phyloP scores from a whole-genome alignment of 441 rosid species.

The Adansonia rubrostipa region DNA sequence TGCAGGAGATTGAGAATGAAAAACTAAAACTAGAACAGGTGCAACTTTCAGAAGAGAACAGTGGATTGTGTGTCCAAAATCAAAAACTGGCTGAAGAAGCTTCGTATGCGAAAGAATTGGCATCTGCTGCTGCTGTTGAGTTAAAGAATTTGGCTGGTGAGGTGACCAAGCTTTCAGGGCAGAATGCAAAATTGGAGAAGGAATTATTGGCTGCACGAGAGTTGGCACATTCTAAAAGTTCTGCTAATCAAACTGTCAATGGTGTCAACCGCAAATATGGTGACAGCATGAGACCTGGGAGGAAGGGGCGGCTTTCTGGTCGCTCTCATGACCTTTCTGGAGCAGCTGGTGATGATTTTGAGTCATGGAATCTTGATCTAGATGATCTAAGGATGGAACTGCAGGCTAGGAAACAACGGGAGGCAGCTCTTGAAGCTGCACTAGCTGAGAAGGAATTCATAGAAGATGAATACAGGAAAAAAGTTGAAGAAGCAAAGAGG shows the following conservation, averaged over 20 bases:
- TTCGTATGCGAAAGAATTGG: slow-evolving; percentile 94
- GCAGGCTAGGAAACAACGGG: slow-evolving; percentile 88
- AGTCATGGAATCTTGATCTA: slow-evolving; percentile 76
- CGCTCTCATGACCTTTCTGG: slow-evolving; percentile 60
- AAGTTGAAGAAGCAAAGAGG: slow-evolving; percentile 79
- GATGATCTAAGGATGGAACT: slow-evolving; percentile 84
- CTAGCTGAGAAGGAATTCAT: slow-evolving; percentile 77
- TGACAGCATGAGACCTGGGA: slow-evolving; percentile 67
- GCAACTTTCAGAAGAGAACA: slow-evolving; percentile 82
- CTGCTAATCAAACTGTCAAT: slow-evolving; percentile 45
- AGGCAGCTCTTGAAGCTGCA: slow-evolving; percentile 85
- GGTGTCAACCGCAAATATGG: slow-evolving; percentile 59
- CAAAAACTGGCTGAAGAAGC: slow-evolving; percentile 96
- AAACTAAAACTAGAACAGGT: slow-evolving; percentile 77
- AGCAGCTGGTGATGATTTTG: slow-evolving; percentile 60
- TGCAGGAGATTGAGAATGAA: slow-evolving; percentile 84
- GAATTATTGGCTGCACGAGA: slow-evolving; percentile 77
- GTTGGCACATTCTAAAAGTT: slow-evolving; percentile 58
- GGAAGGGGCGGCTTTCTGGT: slow-evolving; percentile 76
- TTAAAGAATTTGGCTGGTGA: slow-evolving; percentile 93
- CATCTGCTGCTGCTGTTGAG: slow-evolving; percentile 99
- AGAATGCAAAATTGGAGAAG: slow-evolving; percentile 83
- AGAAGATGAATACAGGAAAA: slow-evolving; percentile 81
- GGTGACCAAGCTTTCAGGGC: slow-evolving; percentile 89
- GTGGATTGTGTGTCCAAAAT: slow-evolving; percentile 80